Percentiles rank a stretch among this genome's conserved stretches.
Evolutionary conservation across 495 filamentous ascomycete species (phyloP).

Genomic region (Parmelia sp.): DNA sequence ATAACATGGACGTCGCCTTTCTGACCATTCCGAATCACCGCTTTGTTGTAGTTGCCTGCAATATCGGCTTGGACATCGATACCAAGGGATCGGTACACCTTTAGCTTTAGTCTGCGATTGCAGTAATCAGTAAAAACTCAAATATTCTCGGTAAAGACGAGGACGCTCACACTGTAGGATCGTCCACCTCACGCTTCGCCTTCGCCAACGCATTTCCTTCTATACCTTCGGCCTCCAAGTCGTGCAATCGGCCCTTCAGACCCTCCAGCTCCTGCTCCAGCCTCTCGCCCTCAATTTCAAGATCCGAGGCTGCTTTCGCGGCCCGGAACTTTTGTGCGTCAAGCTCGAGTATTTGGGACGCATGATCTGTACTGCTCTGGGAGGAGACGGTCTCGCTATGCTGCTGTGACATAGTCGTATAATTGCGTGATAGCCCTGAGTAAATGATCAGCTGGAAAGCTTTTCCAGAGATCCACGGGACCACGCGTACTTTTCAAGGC

Average conservation of each 20-base stretch:
- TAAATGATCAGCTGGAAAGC: neutral
- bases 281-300: conserved; percentile 87
- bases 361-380: conserved; percentile 70
- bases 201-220: conserved; percentile 52
- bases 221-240: conserved; percentile 73
- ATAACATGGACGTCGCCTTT: conserved; percentile 93
- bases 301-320: conserved; percentile 78
- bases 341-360: conserved; percentile 70
- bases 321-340: conserved; percentile 92
- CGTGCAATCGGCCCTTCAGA: conserved; percentile 66
- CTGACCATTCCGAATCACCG: conserved; percentile 75
- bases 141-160: no score
- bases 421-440: conserved; percentile 60
- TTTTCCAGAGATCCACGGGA: neutral
- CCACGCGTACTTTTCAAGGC: conserved; percentile 52
- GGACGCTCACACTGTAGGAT: conserved; percentile 46
- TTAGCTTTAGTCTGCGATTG: conserved; percentile 61
- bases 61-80: conserved; percentile 82
- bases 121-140: neutral
- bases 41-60: conserved; percentile 76
- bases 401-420: conserved; percentile 60
- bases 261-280: conserved; percentile 74
- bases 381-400: conserved; percentile 62
- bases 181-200: conserved; percentile 56
- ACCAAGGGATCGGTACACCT: conserved; percentile 83